Percentiles rank a stretch among this genome's conserved stretches.
Conservation (phyloP, 768 basidiomycete genomes). For the Mycena metata region DNA sequence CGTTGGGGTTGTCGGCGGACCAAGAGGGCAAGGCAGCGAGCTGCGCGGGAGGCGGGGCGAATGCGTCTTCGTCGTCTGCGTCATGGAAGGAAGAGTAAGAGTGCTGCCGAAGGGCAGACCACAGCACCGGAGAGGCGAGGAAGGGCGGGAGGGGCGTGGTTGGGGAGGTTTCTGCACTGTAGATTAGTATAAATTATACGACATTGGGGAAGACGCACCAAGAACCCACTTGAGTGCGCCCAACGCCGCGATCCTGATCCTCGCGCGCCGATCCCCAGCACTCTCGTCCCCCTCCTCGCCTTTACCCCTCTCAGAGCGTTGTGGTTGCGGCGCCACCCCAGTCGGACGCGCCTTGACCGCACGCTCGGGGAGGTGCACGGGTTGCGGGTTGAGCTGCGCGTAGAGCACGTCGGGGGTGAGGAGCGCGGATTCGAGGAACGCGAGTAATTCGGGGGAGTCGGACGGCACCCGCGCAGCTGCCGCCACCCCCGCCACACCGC, state of each 20-base stretch:
- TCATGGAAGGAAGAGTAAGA: constrained; percentile 49
- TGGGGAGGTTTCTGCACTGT: constrained; percentile 35
- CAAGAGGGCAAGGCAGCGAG: not conserved
- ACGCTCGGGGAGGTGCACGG: not conserved
- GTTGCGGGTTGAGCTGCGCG: constrained; percentile 70
- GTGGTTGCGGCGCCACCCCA: constrained; percentile 16
- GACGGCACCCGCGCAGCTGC: constrained; percentile 26
- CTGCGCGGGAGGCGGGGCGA: too few species aligned
- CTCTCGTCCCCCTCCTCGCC: constrained; percentile 76
- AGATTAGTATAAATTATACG: not conserved
- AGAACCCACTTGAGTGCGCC: constrained; percentile 75
- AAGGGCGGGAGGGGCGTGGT: constrained; percentile 43
- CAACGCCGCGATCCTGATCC: constrained; percentile 77
- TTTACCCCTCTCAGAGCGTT: constrained; percentile 51
- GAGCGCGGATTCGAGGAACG: constrained; percentile 67
- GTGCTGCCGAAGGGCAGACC: constrained; percentile 68
- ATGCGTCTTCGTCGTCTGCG: too few species aligned
- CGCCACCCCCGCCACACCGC: constrained; percentile 66
- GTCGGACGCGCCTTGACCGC: constrained; percentile 19
- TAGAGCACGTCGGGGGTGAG: constrained; percentile 76
- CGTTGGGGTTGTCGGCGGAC: too few species aligned
- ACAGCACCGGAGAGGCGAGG: constrained; percentile 66
- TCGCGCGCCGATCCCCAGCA: constrained; percentile 76
- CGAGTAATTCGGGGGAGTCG: constrained; percentile 54
- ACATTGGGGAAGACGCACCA: constrained; percentile 55